Conservation (phyloP, 2,329 filamentous ascomycete species). For the Aspergillus fischeri region DNA sequence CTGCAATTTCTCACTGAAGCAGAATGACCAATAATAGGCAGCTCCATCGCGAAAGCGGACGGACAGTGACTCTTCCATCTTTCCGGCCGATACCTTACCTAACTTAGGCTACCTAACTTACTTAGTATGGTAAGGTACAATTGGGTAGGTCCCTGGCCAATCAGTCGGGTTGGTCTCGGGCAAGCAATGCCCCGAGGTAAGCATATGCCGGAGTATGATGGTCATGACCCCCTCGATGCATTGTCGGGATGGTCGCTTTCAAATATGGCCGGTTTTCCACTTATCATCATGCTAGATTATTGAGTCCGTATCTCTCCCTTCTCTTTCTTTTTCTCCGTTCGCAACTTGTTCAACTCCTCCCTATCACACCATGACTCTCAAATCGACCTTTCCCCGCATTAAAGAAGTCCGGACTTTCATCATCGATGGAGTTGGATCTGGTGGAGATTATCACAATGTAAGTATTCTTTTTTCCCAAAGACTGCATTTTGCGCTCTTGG, state of each 20-base stretch:
- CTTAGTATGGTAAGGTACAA: too few species aligned
- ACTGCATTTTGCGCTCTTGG: background rate
- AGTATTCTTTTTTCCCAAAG: slow-evolving; percentile 33
- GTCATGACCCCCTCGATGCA: slow-evolving; percentile 4
- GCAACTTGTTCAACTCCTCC: background rate
- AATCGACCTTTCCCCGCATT: slow-evolving; percentile 39
- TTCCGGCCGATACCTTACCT: background rate
- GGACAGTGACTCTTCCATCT: background rate
- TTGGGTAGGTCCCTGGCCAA: background rate
- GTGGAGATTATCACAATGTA: slow-evolving; percentile 79
- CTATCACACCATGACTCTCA: slow-evolving; percentile 27
- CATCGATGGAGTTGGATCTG: slow-evolving; percentile 45
- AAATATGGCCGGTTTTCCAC: slow-evolving; percentile 14
- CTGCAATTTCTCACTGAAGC: too few species aligned
- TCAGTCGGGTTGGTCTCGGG: slow-evolving; percentile 19
- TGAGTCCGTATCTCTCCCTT: slow-evolving; percentile 4
- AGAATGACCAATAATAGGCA: too few species aligned
- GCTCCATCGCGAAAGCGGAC: too few species aligned
- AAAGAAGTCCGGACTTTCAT: slow-evolving; percentile 45
- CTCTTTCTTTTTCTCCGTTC: slow-evolving; percentile 3
- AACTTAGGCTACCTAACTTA: too few species aligned
- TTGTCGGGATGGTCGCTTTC: slow-evolving; percentile 5
- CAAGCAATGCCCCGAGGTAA: slow-evolving; percentile 27
- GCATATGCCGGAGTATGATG: slow-evolving; percentile 6
- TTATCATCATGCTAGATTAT: slow-evolving; percentile 8